Conservation (phyloP, 2,329 filamentous ascomycete species). For the Colletotrichum euphorbiae region DNA sequence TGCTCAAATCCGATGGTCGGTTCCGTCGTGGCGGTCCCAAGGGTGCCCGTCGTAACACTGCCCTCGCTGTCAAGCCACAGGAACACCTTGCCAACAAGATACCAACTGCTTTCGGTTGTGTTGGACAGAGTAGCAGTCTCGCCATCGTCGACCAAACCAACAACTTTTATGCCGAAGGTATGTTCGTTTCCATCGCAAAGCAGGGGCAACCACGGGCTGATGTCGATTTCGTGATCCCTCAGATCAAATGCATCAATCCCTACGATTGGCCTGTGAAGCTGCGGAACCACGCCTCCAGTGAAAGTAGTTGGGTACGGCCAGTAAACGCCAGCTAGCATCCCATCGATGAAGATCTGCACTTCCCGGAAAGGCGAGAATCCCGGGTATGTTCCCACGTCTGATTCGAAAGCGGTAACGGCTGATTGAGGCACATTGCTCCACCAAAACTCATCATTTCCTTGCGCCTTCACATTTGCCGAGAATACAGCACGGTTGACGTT, state of each 20-base stretch:
- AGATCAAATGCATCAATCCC: constrained; percentile 85
- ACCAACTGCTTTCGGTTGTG: constrained; percentile 74
- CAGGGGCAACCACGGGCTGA: constrained; percentile 79
- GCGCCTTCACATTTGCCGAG: constrained; percentile 79
- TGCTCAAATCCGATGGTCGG: constrained; percentile 65
- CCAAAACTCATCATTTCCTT: constrained; percentile 85
- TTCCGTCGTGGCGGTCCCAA: constrained; percentile 46
- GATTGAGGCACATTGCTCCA: constrained; percentile 80
- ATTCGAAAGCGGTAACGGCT: constrained; percentile 68
- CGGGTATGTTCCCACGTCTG: constrained; percentile 66
- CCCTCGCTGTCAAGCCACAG: constrained; percentile 71
- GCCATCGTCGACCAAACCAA: constrained; percentile 70
- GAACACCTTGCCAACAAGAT: constrained; percentile 83
- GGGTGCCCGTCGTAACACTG: constrained; percentile 63
- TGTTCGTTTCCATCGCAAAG: constrained; percentile 75
- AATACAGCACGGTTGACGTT: constrained; percentile 79
- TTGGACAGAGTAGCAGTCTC: constrained; percentile 60
- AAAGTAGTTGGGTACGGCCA: constrained; percentile 89
- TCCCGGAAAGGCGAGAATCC: constrained; percentile 84
- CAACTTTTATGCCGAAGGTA: constrained; percentile 75
- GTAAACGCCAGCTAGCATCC: constrained; percentile 75
- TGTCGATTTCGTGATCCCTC: constrained; percentile 83
- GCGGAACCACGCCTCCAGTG: constrained; percentile 82
- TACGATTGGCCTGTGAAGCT: constrained; percentile 81
- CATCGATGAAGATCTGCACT: constrained; percentile 81